These are phyloP conservation scores for Microbotryum silenes-acaulis DNA, from an alignment of 1,284 basidiomycete genomes.

Conservation along the genomic window DNA sequence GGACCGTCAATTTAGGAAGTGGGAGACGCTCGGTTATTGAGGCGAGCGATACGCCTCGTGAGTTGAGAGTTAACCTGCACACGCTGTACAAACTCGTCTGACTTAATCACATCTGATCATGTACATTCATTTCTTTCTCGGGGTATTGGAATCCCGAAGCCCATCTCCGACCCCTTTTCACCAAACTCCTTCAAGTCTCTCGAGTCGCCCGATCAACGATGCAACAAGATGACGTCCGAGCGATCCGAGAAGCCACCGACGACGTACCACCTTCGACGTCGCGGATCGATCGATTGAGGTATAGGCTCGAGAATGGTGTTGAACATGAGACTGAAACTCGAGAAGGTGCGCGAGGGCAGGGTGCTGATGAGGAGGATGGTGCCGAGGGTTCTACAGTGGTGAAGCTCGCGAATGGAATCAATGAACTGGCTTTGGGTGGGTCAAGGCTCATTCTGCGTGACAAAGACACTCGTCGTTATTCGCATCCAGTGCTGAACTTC, in stretches of 20 bases:
- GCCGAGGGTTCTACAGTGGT: conserved; percentile 52
- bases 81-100: no score
- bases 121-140: no score
- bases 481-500: not conserved
- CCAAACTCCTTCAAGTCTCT: conserved; percentile 56
- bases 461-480: no score
- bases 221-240: conserved; percentile 52
- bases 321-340: conserved; percentile 21
- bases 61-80: not conserved
- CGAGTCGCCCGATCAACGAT: conserved; percentile 47
- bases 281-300: conserved; percentile 54
- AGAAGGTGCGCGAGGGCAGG: conserved; percentile 37
- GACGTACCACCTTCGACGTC: conserved; percentile 45
- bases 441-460: no score
- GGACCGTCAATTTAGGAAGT: conserved; percentile 52
- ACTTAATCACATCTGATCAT: no score
- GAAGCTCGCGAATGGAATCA: conserved; percentile 63
- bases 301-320: conserved; percentile 49
- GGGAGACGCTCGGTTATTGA: conserved; percentile 51
- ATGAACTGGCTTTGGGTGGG: conserved; percentile 55
- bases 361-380: not conserved
- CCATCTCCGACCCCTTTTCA: conserved; percentile 58
- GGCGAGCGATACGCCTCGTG: conserved; percentile 11
- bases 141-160: conserved; percentile 39
- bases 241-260: conserved; percentile 48